Conservation (phyloP, 495 filamentous ascomycete genomes). For the Parmelia sp. region DNA sequence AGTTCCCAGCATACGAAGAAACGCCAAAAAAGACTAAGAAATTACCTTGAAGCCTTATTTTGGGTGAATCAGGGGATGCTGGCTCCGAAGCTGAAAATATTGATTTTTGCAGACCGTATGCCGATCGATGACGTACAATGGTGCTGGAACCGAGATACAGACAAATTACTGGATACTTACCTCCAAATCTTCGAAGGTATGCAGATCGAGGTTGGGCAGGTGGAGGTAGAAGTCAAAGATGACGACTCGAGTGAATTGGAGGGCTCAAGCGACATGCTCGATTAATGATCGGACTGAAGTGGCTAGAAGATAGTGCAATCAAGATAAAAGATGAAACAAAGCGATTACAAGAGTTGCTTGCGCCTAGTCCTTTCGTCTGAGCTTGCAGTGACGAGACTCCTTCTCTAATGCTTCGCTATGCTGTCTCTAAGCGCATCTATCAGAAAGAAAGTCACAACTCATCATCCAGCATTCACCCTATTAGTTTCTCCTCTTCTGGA, state of each 20-base stretch:
- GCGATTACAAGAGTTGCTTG: background rate
- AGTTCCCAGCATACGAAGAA: background rate
- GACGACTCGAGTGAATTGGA: background rate
- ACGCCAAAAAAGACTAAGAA: background rate
- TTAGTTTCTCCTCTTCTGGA: too few species aligned
- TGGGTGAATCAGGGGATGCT: background rate
- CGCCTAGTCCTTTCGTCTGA: background rate
- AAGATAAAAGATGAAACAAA: background rate
- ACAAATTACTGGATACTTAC: background rate
- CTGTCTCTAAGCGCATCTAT: too few species aligned
- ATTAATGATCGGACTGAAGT: background rate
- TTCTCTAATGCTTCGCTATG: too few species aligned
- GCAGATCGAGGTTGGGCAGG: background rate
- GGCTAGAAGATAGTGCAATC: background rate
- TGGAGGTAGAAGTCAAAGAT: background rate
- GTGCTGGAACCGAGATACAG: background rate
- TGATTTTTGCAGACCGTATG: background rate
- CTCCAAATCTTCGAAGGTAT: background rate
- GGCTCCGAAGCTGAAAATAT: background rate
- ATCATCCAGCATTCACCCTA: too few species aligned
- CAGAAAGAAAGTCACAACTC: too few species aligned
- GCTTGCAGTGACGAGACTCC: background rate
- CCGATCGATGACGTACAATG: background rate
- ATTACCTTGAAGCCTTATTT: background rate
- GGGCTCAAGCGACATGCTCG: background rate